Evolutionary conservation across 192 early-diverging fungal genomes (phyloP), one percentile per base, ranked within the genome.

Genomic region (Mortierella alpina): DNA sequence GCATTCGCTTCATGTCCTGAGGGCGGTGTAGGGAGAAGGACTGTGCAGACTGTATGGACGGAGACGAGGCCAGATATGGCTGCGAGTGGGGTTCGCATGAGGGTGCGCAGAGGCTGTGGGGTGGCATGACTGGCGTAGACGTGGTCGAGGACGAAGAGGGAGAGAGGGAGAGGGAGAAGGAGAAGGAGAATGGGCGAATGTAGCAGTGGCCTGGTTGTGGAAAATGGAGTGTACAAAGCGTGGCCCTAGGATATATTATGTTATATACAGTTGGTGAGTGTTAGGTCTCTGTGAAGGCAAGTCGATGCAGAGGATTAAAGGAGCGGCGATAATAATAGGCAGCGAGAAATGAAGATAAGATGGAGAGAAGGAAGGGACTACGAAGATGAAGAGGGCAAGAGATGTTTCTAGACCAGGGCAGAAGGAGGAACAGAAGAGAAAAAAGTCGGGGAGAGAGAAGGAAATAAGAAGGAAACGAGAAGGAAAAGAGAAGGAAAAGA

Each of bases 21-120:
- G 69, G 77, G 13, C 56, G 59, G 54, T 80, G 69, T 66, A 80
- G 75, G 54, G 67, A 68, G 31, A 40, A 68, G 31, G 44, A 51
- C 23, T 62, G 59, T 63, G 47, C 40, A 13, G 56, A 51, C 4
- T n/a, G 46, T 23, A 39, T 13, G 0, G 48, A 54, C 7, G 68
- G 56, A 10, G 72, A 44, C n/a, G 46, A 47, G 49, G 41, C 8
- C 52, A 46, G 49, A 42, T 55, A 61, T 31, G 42, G 40, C 14
- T 22, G 17, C 20, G 31, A 62, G 18, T 41, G 62, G 45, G 55
- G 72, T 46, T 66, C 62, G 42, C 47, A 18, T 20, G 59, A 51
- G 14, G 57, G 20, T 31, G 42, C 31, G 45, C 39, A 63, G 22
- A 75, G 66, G 58, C 51, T 68, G 51, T 68, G 73, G 22, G 58